Conservation (phyloP, 2,329 filamentous ascomycete genomes). For the Colletotrichum sojae region DNA sequence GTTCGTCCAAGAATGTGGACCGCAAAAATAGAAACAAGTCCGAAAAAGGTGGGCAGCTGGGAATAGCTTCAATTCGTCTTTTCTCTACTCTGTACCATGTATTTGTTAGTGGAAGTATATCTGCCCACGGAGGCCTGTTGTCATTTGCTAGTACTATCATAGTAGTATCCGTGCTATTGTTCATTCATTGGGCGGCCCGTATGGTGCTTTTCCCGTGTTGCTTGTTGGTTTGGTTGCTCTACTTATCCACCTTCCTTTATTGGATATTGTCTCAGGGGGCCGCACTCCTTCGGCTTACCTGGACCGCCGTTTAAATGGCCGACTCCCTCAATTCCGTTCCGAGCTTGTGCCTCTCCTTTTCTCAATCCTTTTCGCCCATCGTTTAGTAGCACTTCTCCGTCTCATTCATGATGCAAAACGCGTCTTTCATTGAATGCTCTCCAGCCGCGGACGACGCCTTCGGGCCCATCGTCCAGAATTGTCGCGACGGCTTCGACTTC, state of each 20-base stretch:
- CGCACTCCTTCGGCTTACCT: neutral
- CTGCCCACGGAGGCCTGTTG: no score
- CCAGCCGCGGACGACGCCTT: slow-evolving; percentile 41
- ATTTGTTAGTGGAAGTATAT: no score
- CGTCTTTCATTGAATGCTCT: slow-evolving; percentile 26
- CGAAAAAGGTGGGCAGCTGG: neutral
- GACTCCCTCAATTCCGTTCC: neutral
- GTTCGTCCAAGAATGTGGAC: slow-evolving; percentile 8
- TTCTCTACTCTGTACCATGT: no score
- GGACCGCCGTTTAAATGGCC: slow-evolving; percentile 6
- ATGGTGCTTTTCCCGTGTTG: neutral
- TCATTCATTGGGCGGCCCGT: no score
- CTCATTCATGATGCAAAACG: slow-evolving; percentile 13
- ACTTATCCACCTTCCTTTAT: slow-evolving; percentile 35
- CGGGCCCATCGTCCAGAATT: slow-evolving; percentile 44
- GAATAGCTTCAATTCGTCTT: slow-evolving; percentile 3
- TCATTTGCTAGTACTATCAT: no score
- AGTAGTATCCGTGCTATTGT: no score
- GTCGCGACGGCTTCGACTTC: slow-evolving; percentile 47
- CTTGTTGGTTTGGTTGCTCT: slow-evolving; percentile 9
- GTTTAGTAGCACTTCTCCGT: neutral
- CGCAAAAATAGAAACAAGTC: neutral
- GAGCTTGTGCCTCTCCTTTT: accelerated
- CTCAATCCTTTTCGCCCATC: neutral
- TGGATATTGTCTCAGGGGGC: slow-evolving; percentile 26